Conservation (phyloP, 768 basidiomycete genomes). For the Termitomyces sp. region DNA sequence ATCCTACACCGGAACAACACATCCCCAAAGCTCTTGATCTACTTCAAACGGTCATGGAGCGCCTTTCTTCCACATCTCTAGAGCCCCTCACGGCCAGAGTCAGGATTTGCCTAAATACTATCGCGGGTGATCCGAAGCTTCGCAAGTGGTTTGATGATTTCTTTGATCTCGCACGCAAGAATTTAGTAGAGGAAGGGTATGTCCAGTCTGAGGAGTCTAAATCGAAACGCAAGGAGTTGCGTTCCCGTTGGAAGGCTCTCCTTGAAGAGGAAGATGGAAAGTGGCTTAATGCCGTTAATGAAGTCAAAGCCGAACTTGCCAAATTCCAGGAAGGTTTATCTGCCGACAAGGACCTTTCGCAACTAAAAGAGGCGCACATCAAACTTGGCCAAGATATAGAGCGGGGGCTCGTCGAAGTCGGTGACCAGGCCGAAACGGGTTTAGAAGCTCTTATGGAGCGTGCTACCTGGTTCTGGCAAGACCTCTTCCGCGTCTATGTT, state of each 20-base stretch:
- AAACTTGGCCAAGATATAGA: constrained; percentile 46
- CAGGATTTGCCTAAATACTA: constrained; percentile 37
- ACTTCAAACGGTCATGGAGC: constrained; percentile 43
- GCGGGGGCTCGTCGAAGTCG: constrained; percentile 27
- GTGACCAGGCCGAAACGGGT: constrained; percentile 32
- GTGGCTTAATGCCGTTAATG: constrained; percentile 47
- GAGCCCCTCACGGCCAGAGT: constrained; percentile 39
- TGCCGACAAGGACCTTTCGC: constrained; percentile 43
- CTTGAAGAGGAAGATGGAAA: constrained; percentile 40
- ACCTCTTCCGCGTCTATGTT: constrained; percentile 74
- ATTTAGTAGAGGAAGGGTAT: constrained; percentile 46
- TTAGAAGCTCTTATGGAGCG: constrained; percentile 52
- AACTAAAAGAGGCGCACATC: constrained; percentile 40
- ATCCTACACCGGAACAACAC: constrained; percentile 60
- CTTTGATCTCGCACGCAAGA: constrained; percentile 37
- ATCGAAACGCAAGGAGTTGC: constrained; percentile 36
- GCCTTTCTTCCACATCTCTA: constrained; percentile 47
- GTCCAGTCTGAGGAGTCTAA: constrained; percentile 43
- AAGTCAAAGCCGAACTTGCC: constrained; percentile 36
- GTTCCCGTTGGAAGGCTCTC: constrained; percentile 43
- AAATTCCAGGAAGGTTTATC: constrained; percentile 40
- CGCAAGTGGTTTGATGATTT: constrained; percentile 51
- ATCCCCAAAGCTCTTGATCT: constrained; percentile 44
- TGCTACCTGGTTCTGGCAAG: constrained; percentile 74
- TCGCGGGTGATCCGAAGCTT: constrained; percentile 48